A percentile compares a stretch with the other conserved stretches of the same genome.
Conservation (phyloP, 1,139 yeast genomes). For the Blastobotrys buckinghamii region DNA sequence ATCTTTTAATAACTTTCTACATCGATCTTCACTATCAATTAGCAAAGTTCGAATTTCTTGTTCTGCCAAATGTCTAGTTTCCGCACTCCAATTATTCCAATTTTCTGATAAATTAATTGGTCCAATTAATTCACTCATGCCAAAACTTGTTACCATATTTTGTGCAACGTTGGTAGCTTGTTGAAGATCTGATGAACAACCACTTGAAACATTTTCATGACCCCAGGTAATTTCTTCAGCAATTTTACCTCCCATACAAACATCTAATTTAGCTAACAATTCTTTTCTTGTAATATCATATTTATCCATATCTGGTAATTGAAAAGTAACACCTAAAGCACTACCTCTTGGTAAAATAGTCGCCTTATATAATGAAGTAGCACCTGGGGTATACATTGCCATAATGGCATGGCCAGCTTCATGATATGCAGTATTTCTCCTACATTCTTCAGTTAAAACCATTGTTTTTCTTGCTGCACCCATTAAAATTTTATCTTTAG, state of each 20-base stretch:
- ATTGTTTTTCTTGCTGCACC: slow-evolving; percentile 97
- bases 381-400: slow-evolving; percentile 95
- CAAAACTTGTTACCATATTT: slow-evolving; percentile 94
- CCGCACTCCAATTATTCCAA: slow-evolving; percentile 94
- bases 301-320: slow-evolving; percentile 97
- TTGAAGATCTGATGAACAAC: slow-evolving; percentile 86
- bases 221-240: slow-evolving; percentile 95
- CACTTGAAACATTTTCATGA: slow-evolving; percentile 85
- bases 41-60: slow-evolving; percentile 77
- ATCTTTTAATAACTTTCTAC: slow-evolving; percentile 59
- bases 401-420: slow-evolving; percentile 99
- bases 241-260: slow-evolving; percentile 97
- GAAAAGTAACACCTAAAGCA: slow-evolving; percentile 94
- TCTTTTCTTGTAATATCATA: slow-evolving; percentile 87
- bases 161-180: slow-evolving; percentile 90
- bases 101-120: slow-evolving; percentile 79
- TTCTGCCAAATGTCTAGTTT: slow-evolving; percentile 84
- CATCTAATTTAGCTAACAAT: slow-evolving; percentile 87
- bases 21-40: slow-evolving; percentile 70
- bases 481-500: slow-evolving; percentile 93
- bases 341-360: slow-evolving; percentile 95
- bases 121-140: slow-evolving; percentile 92
- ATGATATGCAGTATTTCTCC: slow-evolving; percentile 93
- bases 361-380: slow-evolving; percentile 93
- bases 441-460: slow-evolving; percentile 94